Base-by-base conservation (phyloP, 164 flowering plant species). In the Vitis rotundifolia region DNA sequence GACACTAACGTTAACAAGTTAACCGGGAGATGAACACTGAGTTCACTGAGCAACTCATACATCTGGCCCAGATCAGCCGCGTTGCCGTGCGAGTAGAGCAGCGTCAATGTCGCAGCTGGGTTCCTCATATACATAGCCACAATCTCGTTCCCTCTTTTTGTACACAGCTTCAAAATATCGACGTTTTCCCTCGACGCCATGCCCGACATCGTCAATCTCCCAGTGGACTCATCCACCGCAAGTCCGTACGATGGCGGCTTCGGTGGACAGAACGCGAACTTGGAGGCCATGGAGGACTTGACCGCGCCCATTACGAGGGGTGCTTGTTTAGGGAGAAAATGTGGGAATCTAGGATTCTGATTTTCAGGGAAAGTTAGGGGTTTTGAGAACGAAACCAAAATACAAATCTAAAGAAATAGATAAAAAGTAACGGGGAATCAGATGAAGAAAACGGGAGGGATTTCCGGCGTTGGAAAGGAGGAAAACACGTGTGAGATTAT, bases 1-100 rank as follows among this genome's bases (percentile, higher is more conserved):
- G 26, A 37, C n/a, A 84, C 86, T 66, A 15, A 93, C 98, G 95
- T 97, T 84, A 93, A 75, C 67, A 93, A 72, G 81, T 90, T 91
- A 69, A 93, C 94, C 14, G 86, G 77, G 19, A 93, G 90, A 75
- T 90, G 93, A 67, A 77, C 44, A 75, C 94, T 89, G 73, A 93
- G 98, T 71, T 90, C 96, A 13, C 64, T 26, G 68, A 91, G 90
- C 51, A 93, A 80, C 69, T 90, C 94, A 71, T 75, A 91, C 91
- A 93, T 89, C 86, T 93, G 98, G 8, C 98, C 97, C 58, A 93
- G 73, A 90, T 93, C 98, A 64, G 95, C 91, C 1, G 98, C 98
- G 75, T 93, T 93, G 3, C 98, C 98, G 66, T 93, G 98, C 11
- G 98, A 91, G 65, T 91, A 91, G 50, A 93, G 73, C 65, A 91